phyloP scores from a whole-genome alignment of 2,329 filamentous ascomycete genomes.

The Calonectria fujianensis region DNA sequence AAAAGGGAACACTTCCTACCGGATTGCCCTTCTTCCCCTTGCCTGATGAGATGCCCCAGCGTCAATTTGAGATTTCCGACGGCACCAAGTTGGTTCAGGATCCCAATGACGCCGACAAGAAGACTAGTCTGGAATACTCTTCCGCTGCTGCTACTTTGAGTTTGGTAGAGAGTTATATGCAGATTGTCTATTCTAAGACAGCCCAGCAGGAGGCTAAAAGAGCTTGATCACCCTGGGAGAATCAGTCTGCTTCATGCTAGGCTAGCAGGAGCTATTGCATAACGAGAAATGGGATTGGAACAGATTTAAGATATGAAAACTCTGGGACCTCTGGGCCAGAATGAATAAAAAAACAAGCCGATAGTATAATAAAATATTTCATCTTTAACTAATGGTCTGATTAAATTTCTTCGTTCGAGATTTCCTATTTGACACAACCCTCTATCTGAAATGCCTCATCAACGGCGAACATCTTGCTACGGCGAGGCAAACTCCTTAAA shows the following conservation, averaged over 20 bases:
- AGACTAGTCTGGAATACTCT: constrained; percentile 5
- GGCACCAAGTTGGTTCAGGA: not conserved
- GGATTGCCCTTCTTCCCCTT: constrained; percentile 37
- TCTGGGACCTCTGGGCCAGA: not conserved
- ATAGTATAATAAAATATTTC: not conserved
- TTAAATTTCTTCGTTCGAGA: not conserved
- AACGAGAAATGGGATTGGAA: not conserved
- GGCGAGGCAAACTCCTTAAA: not conserved
- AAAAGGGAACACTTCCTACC: not conserved
- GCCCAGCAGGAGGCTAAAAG: not conserved
- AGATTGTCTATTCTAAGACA: constrained; percentile 13
- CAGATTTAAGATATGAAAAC: not conserved
- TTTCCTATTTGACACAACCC: too few relatives aligned
- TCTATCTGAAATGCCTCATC: not conserved
- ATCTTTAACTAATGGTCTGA: not conserved
- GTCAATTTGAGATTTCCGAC: not conserved
- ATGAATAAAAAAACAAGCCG: not conserved
- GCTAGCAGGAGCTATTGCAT: not conserved
- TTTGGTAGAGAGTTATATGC: constrained; percentile 37
- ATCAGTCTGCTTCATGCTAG: not conserved
- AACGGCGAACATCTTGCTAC: not conserved
- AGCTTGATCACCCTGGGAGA: not conserved
- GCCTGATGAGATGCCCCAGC: constrained; percentile 35
- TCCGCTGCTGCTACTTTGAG: constrained; percentile 19
- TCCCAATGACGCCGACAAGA: not conserved